These are phyloP conservation scores for Metschnikowia noctiluminum DNA, from an alignment of 805 yeast genomes.

Conservation along the genomic window DNA sequence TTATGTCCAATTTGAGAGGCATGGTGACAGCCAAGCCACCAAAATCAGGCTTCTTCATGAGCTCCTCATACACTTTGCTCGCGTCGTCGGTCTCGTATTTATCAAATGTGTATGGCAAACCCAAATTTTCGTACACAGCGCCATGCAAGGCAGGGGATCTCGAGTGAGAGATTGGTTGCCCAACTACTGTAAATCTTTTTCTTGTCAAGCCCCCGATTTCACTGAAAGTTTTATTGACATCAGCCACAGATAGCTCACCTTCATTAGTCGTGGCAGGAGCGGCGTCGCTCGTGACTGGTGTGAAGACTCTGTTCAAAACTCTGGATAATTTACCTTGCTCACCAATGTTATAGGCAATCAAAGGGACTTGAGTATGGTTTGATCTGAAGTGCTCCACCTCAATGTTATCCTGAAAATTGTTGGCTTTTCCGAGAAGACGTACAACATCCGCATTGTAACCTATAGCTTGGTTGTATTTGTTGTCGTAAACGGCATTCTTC, in stretches of 20 bases:
- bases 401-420: constrained; percentile 61
- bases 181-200: constrained; percentile 69
- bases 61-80: constrained; percentile 47
- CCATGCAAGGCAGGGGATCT: constrained; percentile 87
- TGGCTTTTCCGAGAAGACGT: constrained; percentile 82
- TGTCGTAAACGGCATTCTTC: constrained; percentile 72
- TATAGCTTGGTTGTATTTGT: constrained; percentile 64
- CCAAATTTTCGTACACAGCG: constrained; percentile 69
- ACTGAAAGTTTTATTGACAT: constrained; percentile 56
- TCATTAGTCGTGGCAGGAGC: constrained; percentile 75
- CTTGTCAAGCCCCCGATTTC: constrained; percentile 60
- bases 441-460: constrained; percentile 66
- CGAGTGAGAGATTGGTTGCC: constrained; percentile 81
- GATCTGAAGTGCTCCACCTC: constrained; percentile 66
- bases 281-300: constrained; percentile 78
- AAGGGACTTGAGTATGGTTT: constrained; percentile 53
- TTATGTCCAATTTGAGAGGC: constrained; percentile 83
- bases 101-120: constrained; percentile 71
- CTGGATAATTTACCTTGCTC: constrained; percentile 73
- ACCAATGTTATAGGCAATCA: constrained; percentile 84
- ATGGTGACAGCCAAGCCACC: constrained; percentile 97
- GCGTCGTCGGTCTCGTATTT: constrained; percentile 68
- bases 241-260: constrained; percentile 66
- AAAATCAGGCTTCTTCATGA: constrained; percentile 50
- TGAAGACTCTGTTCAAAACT: constrained; percentile 67